A percentile compares a stretch with the other conserved stretches of the same genome.
phyloP scores from a whole-genome alignment of 352 stramenopile genomes.

The Phytophthora podocarpi region DNA sequence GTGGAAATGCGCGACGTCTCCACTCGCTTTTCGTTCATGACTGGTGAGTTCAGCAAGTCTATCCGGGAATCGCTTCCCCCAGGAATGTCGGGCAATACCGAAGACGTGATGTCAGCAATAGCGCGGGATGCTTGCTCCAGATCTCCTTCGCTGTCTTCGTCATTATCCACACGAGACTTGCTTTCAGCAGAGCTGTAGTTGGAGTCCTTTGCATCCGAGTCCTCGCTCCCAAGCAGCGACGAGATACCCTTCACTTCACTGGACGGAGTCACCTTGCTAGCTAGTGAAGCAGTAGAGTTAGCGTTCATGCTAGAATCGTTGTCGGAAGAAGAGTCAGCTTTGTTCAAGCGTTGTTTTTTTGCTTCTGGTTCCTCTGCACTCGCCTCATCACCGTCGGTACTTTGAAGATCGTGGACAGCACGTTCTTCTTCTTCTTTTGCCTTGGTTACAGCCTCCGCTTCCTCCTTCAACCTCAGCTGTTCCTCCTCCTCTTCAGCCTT shows the following conservation, averaged over 20 bases:
- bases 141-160: conserved; percentile 42
- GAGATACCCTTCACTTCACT: conserved; percentile 43
- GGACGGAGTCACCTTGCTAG: conserved; percentile 8
- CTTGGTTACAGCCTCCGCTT: conserved; percentile 28
- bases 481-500: conserved; percentile 59
- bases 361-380: conserved; percentile 36
- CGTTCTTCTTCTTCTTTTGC: conserved; percentile 21
- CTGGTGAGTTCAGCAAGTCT: conserved; percentile 26
- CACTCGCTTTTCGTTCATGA: conserved; percentile 8
- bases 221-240: conserved; percentile 39
- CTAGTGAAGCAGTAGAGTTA: not conserved
- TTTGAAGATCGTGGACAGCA: conserved; percentile 10
- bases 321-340: conserved; percentile 1
- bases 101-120: conserved; percentile 47
- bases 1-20: conserved; percentile 1
- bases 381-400: conserved; percentile 4
- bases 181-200: conserved; percentile 27
- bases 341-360: conserved; percentile 44
- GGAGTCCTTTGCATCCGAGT: conserved; percentile 31
- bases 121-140: conserved; percentile 39
- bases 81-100: conserved; percentile 33
- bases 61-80: conserved; percentile 17
- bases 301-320: conserved; percentile 4
- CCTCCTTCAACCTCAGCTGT: conserved; percentile 33
- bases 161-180: conserved; percentile 27